Evolutionary conservation across 169 alveolate species (phyloP), one percentile per base, ranked within the genome.

Genomic region (Amoebophrya sp.): DNA sequence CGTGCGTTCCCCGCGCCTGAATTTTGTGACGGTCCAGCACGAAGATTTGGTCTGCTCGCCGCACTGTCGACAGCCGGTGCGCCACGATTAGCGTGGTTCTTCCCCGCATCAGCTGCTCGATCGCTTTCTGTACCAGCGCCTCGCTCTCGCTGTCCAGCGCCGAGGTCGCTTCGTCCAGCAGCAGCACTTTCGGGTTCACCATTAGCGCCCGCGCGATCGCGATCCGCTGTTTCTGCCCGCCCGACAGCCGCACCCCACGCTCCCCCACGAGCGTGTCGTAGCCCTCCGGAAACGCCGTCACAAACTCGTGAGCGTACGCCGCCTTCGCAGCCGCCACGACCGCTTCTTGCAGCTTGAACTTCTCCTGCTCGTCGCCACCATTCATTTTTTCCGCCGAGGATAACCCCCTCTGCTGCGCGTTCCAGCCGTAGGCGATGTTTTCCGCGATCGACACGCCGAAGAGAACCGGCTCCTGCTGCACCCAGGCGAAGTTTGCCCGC

Each of bases 191-290:
- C 10, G 97, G 95, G 87, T 96, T 92, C 40, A 94, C 88, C 89
- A 95, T 89, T 43, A 95, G 89, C 41, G 98, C 97, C 69, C 98
- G 94, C 7, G 97, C 98, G 29, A 97, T 93, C n/a, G 95, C 94
- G 23, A 93, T 92, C 67, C 95, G 92, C 90, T 94, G 93, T 78
- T 94, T 93, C 94, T 98, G 98, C 5, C 99, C 99, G 91, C 99
- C 99, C 58, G 98, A 95, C 18, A 98, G 94, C 87, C 97, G 95
- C 42, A 95, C 93, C 16, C 99, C 99, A 89, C 98, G 95, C 92
- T 97, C 99, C 16, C 99, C 99, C 38, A 98, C 99, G 0, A 95
- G 69, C 38, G 98, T 96, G 48, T 96, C 95, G 93, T 95, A 96
- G 58, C 97, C 96, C 34, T 95, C 94, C 34, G 97, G 97, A 69